Conservation (phyloP, 495 filamentous ascomycete genomes). For the Tuber borchii region DNA sequence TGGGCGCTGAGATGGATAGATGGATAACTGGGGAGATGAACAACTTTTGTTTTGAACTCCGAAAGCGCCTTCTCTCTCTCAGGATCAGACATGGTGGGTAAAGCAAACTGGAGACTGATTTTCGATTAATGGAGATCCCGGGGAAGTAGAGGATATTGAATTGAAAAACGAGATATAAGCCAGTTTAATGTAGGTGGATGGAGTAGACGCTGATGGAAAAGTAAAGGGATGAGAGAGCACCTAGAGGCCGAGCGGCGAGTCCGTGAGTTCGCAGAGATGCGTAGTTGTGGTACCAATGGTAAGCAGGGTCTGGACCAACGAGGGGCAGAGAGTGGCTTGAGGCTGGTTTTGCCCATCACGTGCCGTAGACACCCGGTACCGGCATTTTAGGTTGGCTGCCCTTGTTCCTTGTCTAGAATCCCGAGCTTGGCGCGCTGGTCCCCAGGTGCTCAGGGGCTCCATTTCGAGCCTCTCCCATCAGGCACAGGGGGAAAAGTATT, state of each 20-base stretch:
- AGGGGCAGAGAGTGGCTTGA: background rate
- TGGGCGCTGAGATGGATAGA: background rate
- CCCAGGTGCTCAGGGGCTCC: background rate
- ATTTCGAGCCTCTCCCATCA: background rate
- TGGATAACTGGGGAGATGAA: background rate
- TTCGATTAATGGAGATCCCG: background rate
- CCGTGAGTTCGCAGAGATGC: background rate
- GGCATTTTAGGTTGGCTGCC: background rate
- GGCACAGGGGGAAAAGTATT: background rate
- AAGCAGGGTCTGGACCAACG: background rate
- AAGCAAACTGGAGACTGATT: background rate
- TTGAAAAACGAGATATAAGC: background rate
- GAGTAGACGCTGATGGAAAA: background rate
- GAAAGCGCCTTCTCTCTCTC: slow-evolving; percentile 38
- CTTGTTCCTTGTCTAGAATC: background rate
- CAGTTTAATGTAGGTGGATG: slow-evolving; percentile 5
- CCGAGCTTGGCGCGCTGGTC: background rate
- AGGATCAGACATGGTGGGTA: slow-evolving; percentile 7
- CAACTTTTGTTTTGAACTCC: slow-evolving; percentile 40
- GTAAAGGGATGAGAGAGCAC: background rate
- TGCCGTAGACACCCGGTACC: background rate
- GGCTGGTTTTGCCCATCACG: background rate
- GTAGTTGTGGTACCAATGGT: background rate
- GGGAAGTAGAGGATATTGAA: slow-evolving; percentile 5
- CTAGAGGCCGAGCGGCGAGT: background rate